Conservation (phyloP, 495 filamentous ascomycete species). For the Neurospora sp. region DNA sequence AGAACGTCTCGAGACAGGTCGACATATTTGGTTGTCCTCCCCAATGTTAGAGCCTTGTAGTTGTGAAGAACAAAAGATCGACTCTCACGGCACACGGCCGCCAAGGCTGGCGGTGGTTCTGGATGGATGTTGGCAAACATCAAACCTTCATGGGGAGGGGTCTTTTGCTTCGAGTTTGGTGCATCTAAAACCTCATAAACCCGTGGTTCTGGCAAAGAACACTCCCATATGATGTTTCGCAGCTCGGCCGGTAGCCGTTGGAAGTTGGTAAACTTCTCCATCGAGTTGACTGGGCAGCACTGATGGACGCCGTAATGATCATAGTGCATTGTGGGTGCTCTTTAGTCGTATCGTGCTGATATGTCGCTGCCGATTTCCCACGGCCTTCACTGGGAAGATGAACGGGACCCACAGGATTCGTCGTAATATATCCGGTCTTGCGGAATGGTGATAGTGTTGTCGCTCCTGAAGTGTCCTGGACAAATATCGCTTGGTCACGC, state of each 20-base stretch:
- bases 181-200: conserved; percentile 40
- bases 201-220: conserved; percentile 34
- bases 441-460: background rate
- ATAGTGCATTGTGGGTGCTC: conserved; percentile 12
- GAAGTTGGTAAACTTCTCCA: conserved; percentile 18
- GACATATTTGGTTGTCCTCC: conserved; percentile 35
- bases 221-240: conserved; percentile 34
- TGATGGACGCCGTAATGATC: conserved; percentile 14
- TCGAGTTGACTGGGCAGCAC: conserved; percentile 12
- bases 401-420: background rate
- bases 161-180: conserved; percentile 29
- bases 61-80: conserved; percentile 37
- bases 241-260: conserved; percentile 26
- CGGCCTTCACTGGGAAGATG: background rate
- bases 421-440: background rate
- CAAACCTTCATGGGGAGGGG: conserved; percentile 28
- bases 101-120: conserved; percentile 35
- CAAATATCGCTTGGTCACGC: background rate
- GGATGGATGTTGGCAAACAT: conserved; percentile 41
- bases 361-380: background rate
- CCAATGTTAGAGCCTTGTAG: conserved; percentile 37
- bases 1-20: conserved; percentile 37
- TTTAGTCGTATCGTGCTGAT: background rate
- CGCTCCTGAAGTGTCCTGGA: background rate
- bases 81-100: conserved; percentile 36